Percentiles rank a stretch among this genome's conserved stretches.
Evolutionary conservation across 2,329 filamentous ascomycete species (phyloP).

Genomic region (Fusarium liriodendri): DNA sequence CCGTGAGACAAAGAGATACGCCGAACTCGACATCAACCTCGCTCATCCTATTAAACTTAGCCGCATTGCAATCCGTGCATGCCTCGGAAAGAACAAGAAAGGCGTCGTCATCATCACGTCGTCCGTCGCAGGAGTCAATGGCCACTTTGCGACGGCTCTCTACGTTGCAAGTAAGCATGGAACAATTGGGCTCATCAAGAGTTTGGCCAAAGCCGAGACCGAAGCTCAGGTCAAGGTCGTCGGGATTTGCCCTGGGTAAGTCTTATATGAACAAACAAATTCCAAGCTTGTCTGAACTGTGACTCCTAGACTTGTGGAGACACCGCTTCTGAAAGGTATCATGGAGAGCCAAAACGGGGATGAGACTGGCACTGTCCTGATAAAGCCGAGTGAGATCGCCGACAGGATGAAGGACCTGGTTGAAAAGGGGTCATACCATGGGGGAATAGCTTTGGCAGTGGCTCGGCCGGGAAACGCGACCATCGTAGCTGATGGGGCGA

Average conservation of each 20-base stretch:
- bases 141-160: neutral
- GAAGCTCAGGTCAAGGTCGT: neutral
- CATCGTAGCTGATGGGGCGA: neutral
- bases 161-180: neutral
- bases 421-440: neutral
- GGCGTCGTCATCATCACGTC: slow-evolving; percentile 6
- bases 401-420: neutral
- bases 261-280: neutral
- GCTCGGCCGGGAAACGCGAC: neutral
- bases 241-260: neutral
- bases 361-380: neutral
- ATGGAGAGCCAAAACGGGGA: neutral
- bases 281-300: neutral
- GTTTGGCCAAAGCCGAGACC: slow-evolving; percentile 5
- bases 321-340: neutral
- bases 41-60: slow-evolving; percentile 17
- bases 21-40: slow-evolving; percentile 15
- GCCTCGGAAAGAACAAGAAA: slow-evolving; percentile 12
- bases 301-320: neutral
- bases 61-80: slow-evolving; percentile 9
- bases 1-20: slow-evolving; percentile 3
- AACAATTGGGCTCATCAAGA: neutral
- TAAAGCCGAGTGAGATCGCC: neutral
- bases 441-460: neutral
- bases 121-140: slow-evolving; percentile 11